Evolutionary conservation across 2,329 filamentous ascomycete species (phyloP), one percentile per base, ranked within the genome.

Genomic region (Emergomyces africanus): DNA sequence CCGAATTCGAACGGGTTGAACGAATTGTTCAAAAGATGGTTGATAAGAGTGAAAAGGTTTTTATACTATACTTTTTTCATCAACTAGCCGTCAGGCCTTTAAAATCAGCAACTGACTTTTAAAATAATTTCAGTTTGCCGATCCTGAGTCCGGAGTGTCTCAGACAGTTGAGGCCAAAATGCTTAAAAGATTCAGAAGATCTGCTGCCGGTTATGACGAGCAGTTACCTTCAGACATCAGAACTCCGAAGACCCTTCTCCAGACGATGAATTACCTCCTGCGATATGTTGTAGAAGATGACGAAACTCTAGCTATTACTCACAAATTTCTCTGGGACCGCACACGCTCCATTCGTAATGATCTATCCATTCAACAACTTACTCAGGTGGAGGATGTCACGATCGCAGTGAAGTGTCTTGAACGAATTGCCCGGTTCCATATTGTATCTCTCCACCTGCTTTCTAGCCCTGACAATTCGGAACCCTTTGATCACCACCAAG

Each of bases 271-370:
- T 58, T 79, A 79, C 63, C 70, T 72, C 58, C 71, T 78, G n/a
- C 72, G 78, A 48, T 67, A 77, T 64, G 70, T 85, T 9, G 70
- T 85, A 59, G 75, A 74, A 46, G 77, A 81, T 33, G 69, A 72
- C 25, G 75, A 79, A 20, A 71, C 74, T 37, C 72, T 83, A 56
- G 77, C 73, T 1, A 68, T 75, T n/a, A 77, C 84, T 14, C 81
- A 85, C 65, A 79, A 80, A 61, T 86, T 85, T 68, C 77, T 86
- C 30, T 86, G 83, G 83, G 83, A 86, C 66, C 78, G 83, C 20
- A 85, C 83, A 39, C 77, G 83, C 53, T 83, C 81, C 5, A 80
- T 86, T 60, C 79, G 83, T 46, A 86, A 85, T 65, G 83, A 86
- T 67, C 82, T 85, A 56, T 82, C 81, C 2, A 83, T 85, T 23